Base-by-base conservation (phyloP, 768 basidiomycete genomes). In the Kwoniella dendrophila region DNA sequence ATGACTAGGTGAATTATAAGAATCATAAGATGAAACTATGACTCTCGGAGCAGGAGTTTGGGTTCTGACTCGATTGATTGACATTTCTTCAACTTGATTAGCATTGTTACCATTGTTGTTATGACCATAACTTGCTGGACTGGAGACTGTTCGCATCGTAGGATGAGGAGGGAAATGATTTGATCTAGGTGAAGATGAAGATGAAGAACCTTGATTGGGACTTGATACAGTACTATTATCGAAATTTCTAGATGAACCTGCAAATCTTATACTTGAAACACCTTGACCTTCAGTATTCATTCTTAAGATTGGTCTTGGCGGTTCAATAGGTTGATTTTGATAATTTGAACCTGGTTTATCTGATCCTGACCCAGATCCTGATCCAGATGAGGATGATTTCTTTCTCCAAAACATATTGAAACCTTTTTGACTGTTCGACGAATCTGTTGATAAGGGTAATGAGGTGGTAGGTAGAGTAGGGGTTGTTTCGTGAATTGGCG, bases 341-440 rank as follows among this genome's bases (percentile, higher is more conserved):
- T n/a, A 53, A 22, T 40, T 55, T 4, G 52, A 36, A 0, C 12
- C 43, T 7, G 51, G 14, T 47, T 43, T 29, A 0, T 53, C 52
- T 3, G 43, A 44, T 16, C 29, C 18, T 10, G 57, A 18, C 12
- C 38, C 41, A 27, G 59, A n/a, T n/a, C n/a, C n/a, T n/a, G n/a
- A n/a, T n/a, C n/a, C n/a, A n/a, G n/a, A n/a, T n/a, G n/a, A 44
- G n/a, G 64, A 36, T 4, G 64, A 40, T 22, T 67, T 67, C 32
- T 56, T 55, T 33, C 47, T 40, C 65, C 65, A 67, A 38, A 67
- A 67, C 65, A 67, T 67, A 57, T 59, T 59, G 65, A 54, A 64
- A 50, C 32, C 61, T 36, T 55, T 54, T 32, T 10, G 30, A 26
- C 26, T 51, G 36, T 49, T 32, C 11, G 49, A 38, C 22, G 36